phyloP scores from a whole-genome alignment of 805 yeast species.

The Schwanniomyces polymorphus region DNA sequence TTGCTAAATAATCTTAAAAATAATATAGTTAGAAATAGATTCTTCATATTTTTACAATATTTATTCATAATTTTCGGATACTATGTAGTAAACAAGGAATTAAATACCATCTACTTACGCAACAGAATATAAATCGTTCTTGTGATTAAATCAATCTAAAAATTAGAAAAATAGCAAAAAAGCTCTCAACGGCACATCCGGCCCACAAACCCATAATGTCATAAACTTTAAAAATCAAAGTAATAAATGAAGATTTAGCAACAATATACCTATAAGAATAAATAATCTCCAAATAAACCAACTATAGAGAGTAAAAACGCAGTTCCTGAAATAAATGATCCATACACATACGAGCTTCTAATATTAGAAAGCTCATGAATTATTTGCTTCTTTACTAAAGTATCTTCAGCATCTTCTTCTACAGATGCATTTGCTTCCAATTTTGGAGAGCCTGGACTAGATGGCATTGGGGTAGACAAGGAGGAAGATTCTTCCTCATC shows the following conservation, averaged over 20 bases:
- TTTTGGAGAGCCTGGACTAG: slow-evolving; percentile 26
- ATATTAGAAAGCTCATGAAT: slow-evolving; percentile 29
- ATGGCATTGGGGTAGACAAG: slow-evolving; percentile 26
- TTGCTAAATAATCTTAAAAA: no score
- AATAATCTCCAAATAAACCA: slow-evolving; percentile 59
- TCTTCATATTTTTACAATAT: no score
- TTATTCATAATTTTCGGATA: no score
- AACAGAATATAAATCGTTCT: background rate
- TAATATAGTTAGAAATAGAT: no score
- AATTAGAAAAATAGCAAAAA: background rate
- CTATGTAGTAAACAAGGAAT: background rate
- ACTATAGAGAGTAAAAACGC: slow-evolving; percentile 51
- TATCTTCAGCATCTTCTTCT: slow-evolving; percentile 43
- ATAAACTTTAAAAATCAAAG: background rate
- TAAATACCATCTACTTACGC: background rate
- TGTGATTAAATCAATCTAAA: background rate
- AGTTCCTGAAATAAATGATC: slow-evolving; percentile 42
- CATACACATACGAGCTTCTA: slow-evolving; percentile 36
- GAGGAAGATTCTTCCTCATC: slow-evolving; percentile 32
- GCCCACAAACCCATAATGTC: background rate
- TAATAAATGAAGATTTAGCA: background rate
- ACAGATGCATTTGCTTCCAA: slow-evolving; percentile 18
- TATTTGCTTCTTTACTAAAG: slow-evolving; percentile 37
- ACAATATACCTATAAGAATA: slow-evolving; percentile 9
- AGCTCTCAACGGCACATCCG: background rate